phyloP scores from a whole-genome alignment of 129 eudicot genomes.

The Tagetes erecta region DNA sequence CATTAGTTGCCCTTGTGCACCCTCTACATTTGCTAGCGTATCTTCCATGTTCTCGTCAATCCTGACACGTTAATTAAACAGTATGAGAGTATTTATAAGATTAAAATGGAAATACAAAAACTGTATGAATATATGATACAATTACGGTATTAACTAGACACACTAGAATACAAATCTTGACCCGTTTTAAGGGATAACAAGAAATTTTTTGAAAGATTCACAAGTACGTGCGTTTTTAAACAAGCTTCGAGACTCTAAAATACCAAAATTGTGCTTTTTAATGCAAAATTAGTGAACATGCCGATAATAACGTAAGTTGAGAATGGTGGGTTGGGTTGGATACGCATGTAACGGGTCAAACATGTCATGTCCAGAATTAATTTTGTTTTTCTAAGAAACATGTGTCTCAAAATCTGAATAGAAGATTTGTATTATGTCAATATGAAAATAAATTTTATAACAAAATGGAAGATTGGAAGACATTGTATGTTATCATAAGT shows the following conservation, averaged over 20 bases:
- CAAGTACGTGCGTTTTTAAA: not conserved
- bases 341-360: not conserved
- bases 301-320: too few relatives aligned
- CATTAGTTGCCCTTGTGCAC: slow-evolving; percentile 78
- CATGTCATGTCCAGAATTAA: not conserved
- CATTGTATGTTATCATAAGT: not conserved
- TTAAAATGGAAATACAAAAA: not conserved
- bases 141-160: too few relatives aligned
- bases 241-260: too few relatives aligned
- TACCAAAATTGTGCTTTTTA: too few relatives aligned
- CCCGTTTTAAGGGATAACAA: not conserved
- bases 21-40: slow-evolving; percentile 77
- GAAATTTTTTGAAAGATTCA: not conserved
- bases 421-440: not conserved
- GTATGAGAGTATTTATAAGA: not conserved
- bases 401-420: not conserved
- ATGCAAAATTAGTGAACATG: too few relatives aligned
- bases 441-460: not conserved
- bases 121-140: too few relatives aligned
- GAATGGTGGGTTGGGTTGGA: not conserved
- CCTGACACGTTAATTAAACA: slow-evolving; percentile 36
- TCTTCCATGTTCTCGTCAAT: slow-evolving; percentile 92
- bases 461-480: not conserved
- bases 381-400: not conserved
- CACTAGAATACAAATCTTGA: not conserved